Base-by-base conservation (phyloP, 495 filamentous ascomycete genomes). In the Articulospora tetracladia region DNA sequence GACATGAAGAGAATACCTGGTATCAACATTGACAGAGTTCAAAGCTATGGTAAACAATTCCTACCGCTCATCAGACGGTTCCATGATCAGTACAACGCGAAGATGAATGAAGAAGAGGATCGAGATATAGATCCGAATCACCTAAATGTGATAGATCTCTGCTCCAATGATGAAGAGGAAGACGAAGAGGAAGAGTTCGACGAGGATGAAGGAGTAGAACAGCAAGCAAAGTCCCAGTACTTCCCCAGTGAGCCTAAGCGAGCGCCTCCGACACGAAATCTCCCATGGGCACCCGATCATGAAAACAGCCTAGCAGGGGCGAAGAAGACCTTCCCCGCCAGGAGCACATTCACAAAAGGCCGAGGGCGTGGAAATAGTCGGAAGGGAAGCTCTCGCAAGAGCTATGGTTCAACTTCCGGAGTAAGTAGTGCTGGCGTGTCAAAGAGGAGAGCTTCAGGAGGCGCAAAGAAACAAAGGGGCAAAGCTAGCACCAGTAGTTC, bases 21-120 rank as follows among this genome's bases (percentile, higher is more conserved):
- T 13, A 88, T 96, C 55, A 84, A 91, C 53, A 63, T 70, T 11
- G 84, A 90, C 22, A 90, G 85, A 68, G 89, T 94, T 23, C 67
- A 80, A 6, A 74, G 74, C n/a, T 89, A 89, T 67, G 92, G 92
- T 19, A 72, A 72, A 26, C 72, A 76, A 32, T 88, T 97, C 55
- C 67, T 92, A 12, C 79, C 80, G 12, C 69, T 96, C 8, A 75
- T 94, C 13, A 74, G 74, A 20, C 73, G 80, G 28, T 81, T 80
- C 27, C 77, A 81, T 26, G 61, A 70, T 1, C 74, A 80, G 23
- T 91, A 91, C 65, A 73, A 77, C 17, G 80, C 83, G 53, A 82
- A 91, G 66, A 85, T 60, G 59, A 54, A 51, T 24, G 17, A 48
- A 13, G 15, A 64, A 8, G n/a, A 61, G 2, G 34, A 55, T 3